Conservation (phyloP, 73 alveolate genomes). For the Stentor roeselii region DNA sequence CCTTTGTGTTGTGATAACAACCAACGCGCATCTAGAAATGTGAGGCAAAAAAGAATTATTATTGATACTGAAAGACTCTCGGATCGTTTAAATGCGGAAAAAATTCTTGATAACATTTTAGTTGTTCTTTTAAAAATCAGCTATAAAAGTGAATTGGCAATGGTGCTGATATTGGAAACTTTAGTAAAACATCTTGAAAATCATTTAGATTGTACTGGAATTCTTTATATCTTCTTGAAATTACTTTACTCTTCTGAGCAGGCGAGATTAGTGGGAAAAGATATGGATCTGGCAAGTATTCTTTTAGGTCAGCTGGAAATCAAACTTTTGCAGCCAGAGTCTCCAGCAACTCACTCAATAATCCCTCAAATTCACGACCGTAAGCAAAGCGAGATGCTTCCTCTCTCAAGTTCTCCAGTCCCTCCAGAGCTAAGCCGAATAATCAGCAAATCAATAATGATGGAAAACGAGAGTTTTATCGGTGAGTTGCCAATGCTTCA, state of each 20-base stretch:
- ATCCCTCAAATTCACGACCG: not conserved
- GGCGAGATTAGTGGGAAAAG: not conserved
- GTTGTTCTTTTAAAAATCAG: not conserved
- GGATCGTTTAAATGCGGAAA: not conserved
- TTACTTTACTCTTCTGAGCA: not conserved
- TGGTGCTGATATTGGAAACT: not conserved
- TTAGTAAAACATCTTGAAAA: not conserved
- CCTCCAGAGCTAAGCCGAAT: not conserved
- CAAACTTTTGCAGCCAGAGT: not conserved
- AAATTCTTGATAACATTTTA: not conserved
- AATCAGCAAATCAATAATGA: not conserved
- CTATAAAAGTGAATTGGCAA: slow-evolving; percentile 7
- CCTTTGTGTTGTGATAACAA: too few relatives aligned
- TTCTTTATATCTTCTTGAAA: not conserved
- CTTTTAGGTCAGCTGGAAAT: not conserved
- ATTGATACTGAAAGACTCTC: not conserved
- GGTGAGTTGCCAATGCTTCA: slow-evolving; percentile 14
- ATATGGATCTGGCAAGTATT: slow-evolving; percentile 19
- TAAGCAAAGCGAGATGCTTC: slow-evolving; percentile 12
- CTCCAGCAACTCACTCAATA: not conserved
- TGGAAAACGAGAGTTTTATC: slow-evolving; percentile 18
- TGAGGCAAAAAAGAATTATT: not conserved
- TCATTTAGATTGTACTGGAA: not conserved
- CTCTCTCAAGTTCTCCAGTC: not conserved
- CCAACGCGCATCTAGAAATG: not conserved